These are phyloP conservation scores for Fagus sylvatica DNA, from an alignment of 306 rosid genomes.

Conservation along the genomic window DNA sequence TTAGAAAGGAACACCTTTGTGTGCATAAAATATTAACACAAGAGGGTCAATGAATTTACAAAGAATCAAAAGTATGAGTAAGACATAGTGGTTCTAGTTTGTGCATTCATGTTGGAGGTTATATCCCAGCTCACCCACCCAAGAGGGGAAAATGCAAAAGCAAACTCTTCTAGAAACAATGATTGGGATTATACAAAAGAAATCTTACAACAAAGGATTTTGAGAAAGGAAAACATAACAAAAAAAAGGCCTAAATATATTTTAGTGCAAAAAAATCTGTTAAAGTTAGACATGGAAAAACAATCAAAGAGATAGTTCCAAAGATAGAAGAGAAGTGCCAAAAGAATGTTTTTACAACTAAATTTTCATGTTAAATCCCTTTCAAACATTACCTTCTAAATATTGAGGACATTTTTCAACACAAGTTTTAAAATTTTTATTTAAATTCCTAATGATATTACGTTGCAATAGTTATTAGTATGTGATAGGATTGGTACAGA, in stretches of 20 bases:
- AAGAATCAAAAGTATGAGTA: too few relatives aligned
- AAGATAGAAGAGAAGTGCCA: neutral
- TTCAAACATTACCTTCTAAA: neutral
- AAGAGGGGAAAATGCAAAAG: neutral
- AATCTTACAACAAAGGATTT: neutral
- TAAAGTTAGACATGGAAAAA: neutral
- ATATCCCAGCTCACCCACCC: neutral
- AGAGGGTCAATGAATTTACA: too few relatives aligned
- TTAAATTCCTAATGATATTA: neutral
- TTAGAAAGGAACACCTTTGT: too few relatives aligned
- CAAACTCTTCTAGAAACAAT: neutral
- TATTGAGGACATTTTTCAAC: neutral
- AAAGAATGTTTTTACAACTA: neutral
- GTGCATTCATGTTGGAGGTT: neutral
- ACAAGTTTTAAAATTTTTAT: neutral
- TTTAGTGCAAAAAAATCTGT: neutral
- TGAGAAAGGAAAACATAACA: neutral
- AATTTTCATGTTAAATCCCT: neutral
- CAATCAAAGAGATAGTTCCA: neutral
- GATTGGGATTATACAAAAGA: neutral
- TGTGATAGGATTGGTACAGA: conserved; percentile 2
- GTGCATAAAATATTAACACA: too few relatives aligned
- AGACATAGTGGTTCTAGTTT: neutral
- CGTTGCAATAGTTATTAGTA: neutral
- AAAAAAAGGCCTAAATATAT: neutral